A percentile compares a stretch with the other conserved stretches of the same genome.
These are phyloP conservation scores for Saccharomyces hybrid DNA, from an alignment of 1,139 yeast species.

Conservation along the genomic window DNA sequence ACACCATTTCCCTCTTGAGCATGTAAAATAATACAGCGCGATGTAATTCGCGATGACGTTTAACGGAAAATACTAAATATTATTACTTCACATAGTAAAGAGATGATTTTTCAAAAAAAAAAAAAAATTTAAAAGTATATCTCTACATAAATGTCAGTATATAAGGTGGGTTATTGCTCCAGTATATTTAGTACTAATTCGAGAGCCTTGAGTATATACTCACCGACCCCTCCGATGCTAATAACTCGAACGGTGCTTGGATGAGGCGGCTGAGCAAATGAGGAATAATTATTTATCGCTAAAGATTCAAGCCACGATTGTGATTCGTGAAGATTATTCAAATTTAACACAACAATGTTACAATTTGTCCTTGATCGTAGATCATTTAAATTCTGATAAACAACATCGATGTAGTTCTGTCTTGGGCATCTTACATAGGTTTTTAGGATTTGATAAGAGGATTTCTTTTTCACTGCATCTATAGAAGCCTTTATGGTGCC, in stretches of 20 bases:
- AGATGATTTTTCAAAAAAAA: neutral
- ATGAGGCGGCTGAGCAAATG: conserved; percentile 21
- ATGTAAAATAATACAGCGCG: neutral
- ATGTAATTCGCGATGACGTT: neutral
- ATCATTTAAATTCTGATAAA: conserved; percentile 24
- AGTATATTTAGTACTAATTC: conserved; percentile 18
- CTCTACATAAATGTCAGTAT: neutral
- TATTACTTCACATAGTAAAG: neutral
- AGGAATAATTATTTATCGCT: conserved; percentile 16
- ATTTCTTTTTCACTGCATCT: conserved; percentile 21
- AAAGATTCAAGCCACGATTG: conserved; percentile 25
- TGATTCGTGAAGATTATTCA: conserved; percentile 31
- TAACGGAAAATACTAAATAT: neutral
- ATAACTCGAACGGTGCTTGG: conserved; percentile 29
- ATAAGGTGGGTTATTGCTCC: neutral
- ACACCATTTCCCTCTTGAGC: neutral
- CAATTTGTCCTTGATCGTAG: conserved; percentile 28
- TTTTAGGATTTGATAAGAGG: conserved; percentile 30
- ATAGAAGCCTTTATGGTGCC: conserved; percentile 25
- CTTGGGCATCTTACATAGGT: conserved; percentile 29
- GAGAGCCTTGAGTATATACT: conserved; percentile 25
- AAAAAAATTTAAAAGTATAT: too few relatives aligned
- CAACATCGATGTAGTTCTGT: conserved; percentile 21
- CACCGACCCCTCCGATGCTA: conserved; percentile 32
- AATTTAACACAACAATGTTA: conserved; percentile 28